Conservation (phyloP, 148 eudicot species). For the Chenopodium quinoa region DNA sequence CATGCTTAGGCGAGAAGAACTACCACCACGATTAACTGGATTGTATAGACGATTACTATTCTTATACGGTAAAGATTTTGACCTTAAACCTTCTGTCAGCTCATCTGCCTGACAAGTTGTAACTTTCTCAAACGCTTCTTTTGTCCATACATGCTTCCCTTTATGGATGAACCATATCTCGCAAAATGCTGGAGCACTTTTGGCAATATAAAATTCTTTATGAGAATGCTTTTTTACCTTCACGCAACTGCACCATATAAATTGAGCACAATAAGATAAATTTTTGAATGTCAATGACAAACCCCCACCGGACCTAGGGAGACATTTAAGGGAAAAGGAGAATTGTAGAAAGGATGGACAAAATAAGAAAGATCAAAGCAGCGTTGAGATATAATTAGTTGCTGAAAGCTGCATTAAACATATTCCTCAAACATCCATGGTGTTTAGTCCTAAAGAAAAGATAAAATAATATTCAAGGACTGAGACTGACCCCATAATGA, state of each 20-base stretch:
- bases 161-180: conserved; percentile 68
- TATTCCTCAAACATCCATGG: conserved; percentile 3
- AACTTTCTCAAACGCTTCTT: conserved; percentile 45
- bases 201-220: conserved; percentile 57
- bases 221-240: conserved; percentile 52
- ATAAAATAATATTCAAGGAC: conserved; percentile 45
- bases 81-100: conserved; percentile 28
- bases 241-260: conserved; percentile 40
- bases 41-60: conserved; percentile 27
- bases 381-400: not conserved
- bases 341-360: not conserved
- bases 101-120: conserved; percentile 20
- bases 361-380: not conserved
- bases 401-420: not conserved
- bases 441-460: not conserved
- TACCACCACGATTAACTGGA: conserved; percentile 28
- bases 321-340: not conserved
- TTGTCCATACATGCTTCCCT: conserved; percentile 68
- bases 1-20: conserved; percentile 31
- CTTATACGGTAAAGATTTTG: conserved; percentile 33
- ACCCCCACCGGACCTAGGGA: not conserved
- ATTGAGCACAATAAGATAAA: no score
- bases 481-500: conserved; percentile 63
- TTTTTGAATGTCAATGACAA: not conserved
- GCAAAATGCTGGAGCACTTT: conserved; percentile 65